A percentile compares a stretch with the other conserved stretches of the same genome.
These are phyloP conservation scores for Podaxis carcinomalis DNA, from an alignment of 768 basidiomycete species.

Conservation along the genomic window DNA sequence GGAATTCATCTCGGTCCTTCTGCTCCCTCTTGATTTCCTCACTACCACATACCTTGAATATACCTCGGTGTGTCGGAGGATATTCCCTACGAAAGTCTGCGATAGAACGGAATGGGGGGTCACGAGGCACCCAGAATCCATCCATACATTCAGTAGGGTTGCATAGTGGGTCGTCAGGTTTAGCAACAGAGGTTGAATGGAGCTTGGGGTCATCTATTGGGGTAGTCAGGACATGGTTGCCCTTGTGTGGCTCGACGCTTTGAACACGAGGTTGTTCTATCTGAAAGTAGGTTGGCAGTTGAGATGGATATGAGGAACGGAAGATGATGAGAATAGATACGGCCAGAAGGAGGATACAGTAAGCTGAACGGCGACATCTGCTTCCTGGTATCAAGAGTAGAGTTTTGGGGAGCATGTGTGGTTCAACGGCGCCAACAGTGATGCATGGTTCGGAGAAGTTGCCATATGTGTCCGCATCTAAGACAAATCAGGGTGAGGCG, in stretches of 20 bases:
- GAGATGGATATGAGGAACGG: background rate
- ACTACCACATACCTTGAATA: slow-evolving; percentile 5
- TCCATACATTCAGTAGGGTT: slow-evolving; percentile 12
- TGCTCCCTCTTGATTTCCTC: slow-evolving; percentile 6
- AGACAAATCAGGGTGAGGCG: too few relatives aligned
- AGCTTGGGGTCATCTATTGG: background rate
- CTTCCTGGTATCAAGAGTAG: background rate
- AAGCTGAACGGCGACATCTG: background rate
- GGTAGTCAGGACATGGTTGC: background rate
- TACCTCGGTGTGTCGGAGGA: slow-evolving; percentile 2
- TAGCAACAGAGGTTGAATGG: background rate
- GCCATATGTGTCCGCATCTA: background rate
- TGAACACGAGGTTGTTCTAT: background rate
- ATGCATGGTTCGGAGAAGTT: background rate
- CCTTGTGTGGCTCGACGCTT: background rate
- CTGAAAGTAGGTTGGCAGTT: background rate
- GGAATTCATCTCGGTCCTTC: slow-evolving; percentile 4
- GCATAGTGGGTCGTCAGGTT: background rate
- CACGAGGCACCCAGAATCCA: slow-evolving; percentile 12
- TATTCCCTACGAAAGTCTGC: slow-evolving; percentile 13
- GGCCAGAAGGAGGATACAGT: background rate
- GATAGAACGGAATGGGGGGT: slow-evolving; percentile 13
- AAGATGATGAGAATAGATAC: background rate
- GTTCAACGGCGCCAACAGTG: background rate
- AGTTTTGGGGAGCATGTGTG: background rate